A percentile compares a stretch with the other conserved stretches of the same genome.
Evolutionary conservation across 164 flowering plant genomes (phyloP).

Genomic region (Warburgia ugandensis): DNA sequence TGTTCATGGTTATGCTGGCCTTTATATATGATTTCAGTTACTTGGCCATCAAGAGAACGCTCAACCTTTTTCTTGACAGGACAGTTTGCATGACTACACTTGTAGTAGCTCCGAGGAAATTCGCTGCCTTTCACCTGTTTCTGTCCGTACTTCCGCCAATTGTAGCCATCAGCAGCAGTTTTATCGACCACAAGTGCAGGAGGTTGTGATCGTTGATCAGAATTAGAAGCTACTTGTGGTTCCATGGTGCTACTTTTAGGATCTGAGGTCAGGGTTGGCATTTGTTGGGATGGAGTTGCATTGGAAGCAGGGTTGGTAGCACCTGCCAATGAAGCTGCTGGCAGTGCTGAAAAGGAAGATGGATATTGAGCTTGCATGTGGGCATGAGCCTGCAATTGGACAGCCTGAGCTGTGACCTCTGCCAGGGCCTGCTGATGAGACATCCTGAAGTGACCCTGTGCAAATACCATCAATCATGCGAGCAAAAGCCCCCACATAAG

Average conservation of each 20-base stretch:
- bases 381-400: slow-evolving; percentile 47
- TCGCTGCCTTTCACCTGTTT: slow-evolving; percentile 94
- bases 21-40: slow-evolving; percentile 83
- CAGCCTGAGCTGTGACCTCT: slow-evolving; percentile 92
- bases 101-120: slow-evolving; percentile 88
- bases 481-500: no score
- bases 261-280: slow-evolving; percentile 27
- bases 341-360: slow-evolving; percentile 21
- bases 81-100: slow-evolving; percentile 69
- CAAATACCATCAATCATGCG: not conserved
- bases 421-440: slow-evolving; percentile 95
- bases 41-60: slow-evolving; percentile 72
- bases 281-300: slow-evolving; percentile 29
- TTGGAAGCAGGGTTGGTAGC: slow-evolving; percentile 19
- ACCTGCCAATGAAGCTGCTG: slow-evolving; percentile 20
- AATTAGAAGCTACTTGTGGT: slow-evolving; percentile 33
- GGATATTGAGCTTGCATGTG: slow-evolving; percentile 40
- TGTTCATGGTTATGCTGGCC: slow-evolving; percentile 79
- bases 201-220: slow-evolving; percentile 44
- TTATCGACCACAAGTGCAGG: slow-evolving; percentile 39
- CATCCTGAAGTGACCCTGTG: slow-evolving; percentile 80
- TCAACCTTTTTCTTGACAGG: slow-evolving; percentile 93
- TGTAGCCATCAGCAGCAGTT: slow-evolving; percentile 77
- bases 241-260: slow-evolving; percentile 24
- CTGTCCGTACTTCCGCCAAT: slow-evolving; percentile 98